phyloP scores from a whole-genome alignment of 2,329 filamentous ascomycete genomes.

The Neopestalotiopsis sp. region DNA sequence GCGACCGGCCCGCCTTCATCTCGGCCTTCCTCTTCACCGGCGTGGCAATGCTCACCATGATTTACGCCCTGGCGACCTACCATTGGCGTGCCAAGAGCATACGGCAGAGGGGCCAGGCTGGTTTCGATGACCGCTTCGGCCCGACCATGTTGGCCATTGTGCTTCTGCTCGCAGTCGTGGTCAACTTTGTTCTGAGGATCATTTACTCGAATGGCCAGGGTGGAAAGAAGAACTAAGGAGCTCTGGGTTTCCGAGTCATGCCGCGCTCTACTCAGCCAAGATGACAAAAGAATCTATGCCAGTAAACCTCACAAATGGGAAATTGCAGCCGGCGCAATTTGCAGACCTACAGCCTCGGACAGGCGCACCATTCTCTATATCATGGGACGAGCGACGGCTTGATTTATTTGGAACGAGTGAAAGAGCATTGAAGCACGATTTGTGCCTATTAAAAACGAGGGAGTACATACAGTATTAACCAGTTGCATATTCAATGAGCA shows the following conservation, averaged over 20 bases:
- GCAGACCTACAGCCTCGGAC: not conserved
- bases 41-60: constrained; percentile 93
- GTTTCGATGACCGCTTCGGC: constrained; percentile 95
- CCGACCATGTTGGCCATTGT: constrained; percentile 90
- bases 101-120: constrained; percentile 86
- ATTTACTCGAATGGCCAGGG: constrained; percentile 46
- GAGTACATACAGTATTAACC: not conserved
- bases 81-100: constrained; percentile 98
- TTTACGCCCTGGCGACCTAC: constrained; percentile 93
- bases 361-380: not conserved
- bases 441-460: not conserved
- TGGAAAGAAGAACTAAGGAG: constrained; percentile 38
- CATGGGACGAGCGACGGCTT: not conserved
- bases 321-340: not conserved
- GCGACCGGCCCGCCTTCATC: constrained; percentile 92
- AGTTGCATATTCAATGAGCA: not conserved
- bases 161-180: constrained; percentile 85
- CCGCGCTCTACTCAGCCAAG: not conserved
- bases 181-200: constrained; percentile 91
- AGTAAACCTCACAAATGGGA: not conserved
- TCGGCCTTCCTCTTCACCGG: constrained; percentile 92
- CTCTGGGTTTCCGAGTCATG: not conserved
- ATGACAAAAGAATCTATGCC: not conserved
- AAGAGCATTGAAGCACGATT: not conserved
- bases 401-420: not conserved